Conservation (phyloP, 2,329 filamentous ascomycete genomes). For the Ustulina deusta region DNA sequence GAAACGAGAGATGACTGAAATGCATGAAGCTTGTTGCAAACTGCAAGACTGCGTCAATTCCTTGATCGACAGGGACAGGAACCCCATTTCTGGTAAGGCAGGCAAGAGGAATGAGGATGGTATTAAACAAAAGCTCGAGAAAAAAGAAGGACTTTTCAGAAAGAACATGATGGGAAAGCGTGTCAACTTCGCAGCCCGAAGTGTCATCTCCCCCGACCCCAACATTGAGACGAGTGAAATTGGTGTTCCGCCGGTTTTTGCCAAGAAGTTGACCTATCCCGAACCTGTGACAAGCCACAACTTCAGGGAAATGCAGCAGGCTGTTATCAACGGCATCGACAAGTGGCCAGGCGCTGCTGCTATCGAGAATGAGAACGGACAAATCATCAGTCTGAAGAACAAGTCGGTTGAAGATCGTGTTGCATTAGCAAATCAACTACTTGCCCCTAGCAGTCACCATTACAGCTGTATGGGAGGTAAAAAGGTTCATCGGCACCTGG, state of each 20-base stretch:
- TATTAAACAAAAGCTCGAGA: constrained; percentile 97
- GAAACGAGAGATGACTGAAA: constrained; percentile 75
- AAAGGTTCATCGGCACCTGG: constrained; percentile 95
- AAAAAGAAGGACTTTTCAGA: constrained; percentile 97
- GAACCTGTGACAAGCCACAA: constrained; percentile 98
- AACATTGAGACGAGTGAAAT: constrained; percentile 99
- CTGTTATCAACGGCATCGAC: constrained; percentile 92
- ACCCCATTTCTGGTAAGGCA: constrained; percentile 81
- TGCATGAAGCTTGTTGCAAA: constrained; percentile 84
- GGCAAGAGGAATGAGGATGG: constrained; percentile 87
- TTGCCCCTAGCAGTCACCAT: constrained; percentile 82
- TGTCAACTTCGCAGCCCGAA: constrained; percentile 97
- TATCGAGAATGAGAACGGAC: constrained; percentile 95
- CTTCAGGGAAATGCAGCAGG: constrained; percentile 93
- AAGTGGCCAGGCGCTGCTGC: constrained; percentile 95
- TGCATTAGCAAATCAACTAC: constrained; percentile 90
- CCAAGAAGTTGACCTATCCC: constrained; percentile 93
- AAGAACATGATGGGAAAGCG: constrained; percentile 99
- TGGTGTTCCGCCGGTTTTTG: constrained; percentile 97
- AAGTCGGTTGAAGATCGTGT: constrained; percentile 90
- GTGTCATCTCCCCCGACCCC: constrained; percentile 97
- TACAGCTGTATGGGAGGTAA: constrained; percentile 86
- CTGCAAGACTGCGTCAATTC: constrained; percentile 92
- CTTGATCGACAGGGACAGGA: constrained; percentile 90
- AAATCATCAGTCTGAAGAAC: constrained; percentile 86